Conservation (phyloP, 345 rosid genomes). For the Linum usitatissimum region DNA sequence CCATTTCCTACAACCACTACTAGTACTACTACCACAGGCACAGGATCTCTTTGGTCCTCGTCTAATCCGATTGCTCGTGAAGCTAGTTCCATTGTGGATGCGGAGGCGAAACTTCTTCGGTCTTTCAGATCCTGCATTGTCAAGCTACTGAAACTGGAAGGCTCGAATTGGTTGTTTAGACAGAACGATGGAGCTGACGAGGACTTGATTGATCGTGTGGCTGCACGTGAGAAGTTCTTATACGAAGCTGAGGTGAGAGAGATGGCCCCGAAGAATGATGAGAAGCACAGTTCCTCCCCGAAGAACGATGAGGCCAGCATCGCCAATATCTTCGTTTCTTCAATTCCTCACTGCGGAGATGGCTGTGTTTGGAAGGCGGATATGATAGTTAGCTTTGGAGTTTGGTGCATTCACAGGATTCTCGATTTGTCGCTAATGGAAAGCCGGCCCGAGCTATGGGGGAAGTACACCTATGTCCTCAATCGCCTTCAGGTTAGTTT, state of each 20-base stretch:
- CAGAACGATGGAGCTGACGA: constrained; percentile 84
- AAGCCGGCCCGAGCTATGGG: constrained; percentile 99
- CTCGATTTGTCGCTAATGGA: constrained; percentile 88
- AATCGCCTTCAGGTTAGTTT: constrained; percentile 88
- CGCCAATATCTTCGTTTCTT: constrained; percentile 33
- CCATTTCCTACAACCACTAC: constrained; percentile 12
- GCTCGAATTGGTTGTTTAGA: constrained; percentile 89
- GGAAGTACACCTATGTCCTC: constrained; percentile 87
- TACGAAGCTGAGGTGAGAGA: constrained; percentile 69
- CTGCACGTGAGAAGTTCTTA: constrained; percentile 72
- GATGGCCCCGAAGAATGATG: constrained; percentile 26
- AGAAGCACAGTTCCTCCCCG: constrained; percentile 11
- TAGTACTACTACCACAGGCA: constrained; percentile 6
- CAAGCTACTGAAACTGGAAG: constrained; percentile 77
- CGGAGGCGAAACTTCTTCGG: constrained; percentile 73
- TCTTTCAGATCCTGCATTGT: constrained; percentile 62
- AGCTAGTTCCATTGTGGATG: constrained; percentile 35
- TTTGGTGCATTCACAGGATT: constrained; percentile 92
- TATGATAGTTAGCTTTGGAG: constrained; percentile 80
- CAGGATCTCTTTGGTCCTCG: constrained; percentile 79
- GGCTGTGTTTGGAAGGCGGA: constrained; percentile 84
- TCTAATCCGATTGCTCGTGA: constrained; percentile 32
- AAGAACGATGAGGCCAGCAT: constrained; percentile 24
- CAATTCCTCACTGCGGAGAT: constrained; percentile 87
- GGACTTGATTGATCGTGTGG: constrained; percentile 79